These are phyloP conservation scores for Leccinum insigne DNA, from an alignment of 1,284 basidiomycete genomes.

Conservation along the genomic window DNA sequence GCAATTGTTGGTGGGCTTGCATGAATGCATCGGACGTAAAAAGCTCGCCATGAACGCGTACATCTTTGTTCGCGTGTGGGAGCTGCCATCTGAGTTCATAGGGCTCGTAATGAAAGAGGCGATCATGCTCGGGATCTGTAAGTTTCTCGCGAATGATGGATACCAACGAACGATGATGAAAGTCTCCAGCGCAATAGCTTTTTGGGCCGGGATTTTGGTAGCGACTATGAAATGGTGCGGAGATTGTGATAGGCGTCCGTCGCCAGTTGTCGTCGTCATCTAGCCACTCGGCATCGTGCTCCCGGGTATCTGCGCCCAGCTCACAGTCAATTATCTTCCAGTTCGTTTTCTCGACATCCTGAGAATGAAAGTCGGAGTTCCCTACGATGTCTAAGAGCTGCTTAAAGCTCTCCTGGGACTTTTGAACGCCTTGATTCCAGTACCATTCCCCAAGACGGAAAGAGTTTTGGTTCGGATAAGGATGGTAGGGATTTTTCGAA, in stretches of 20 bases:
- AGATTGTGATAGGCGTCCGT: background rate
- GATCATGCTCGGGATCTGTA: background rate
- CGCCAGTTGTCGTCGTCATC: background rate
- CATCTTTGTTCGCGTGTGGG: background rate
- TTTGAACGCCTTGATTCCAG: background rate
- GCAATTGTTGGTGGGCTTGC: background rate
- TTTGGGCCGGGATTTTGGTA: background rate
- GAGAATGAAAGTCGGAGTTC: background rate
- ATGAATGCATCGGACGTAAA: background rate
- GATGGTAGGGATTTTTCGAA: background rate
- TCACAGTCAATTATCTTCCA: background rate
- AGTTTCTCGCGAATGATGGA: background rate
- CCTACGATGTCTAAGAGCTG: background rate
- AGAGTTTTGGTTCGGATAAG: background rate
- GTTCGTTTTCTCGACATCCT: background rate
- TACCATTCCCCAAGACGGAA: background rate
- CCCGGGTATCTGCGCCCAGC: background rate
- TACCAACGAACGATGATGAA: background rate
- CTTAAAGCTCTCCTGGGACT: background rate
- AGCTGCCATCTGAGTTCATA: background rate
- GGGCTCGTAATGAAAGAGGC: background rate
- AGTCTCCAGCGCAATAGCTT: background rate
- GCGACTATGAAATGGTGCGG: background rate
- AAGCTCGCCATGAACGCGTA: background rate
- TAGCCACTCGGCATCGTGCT: background rate